Base-by-base conservation (phyloP, 768 basidiomycete species). In the Panellus pusillus region DNA sequence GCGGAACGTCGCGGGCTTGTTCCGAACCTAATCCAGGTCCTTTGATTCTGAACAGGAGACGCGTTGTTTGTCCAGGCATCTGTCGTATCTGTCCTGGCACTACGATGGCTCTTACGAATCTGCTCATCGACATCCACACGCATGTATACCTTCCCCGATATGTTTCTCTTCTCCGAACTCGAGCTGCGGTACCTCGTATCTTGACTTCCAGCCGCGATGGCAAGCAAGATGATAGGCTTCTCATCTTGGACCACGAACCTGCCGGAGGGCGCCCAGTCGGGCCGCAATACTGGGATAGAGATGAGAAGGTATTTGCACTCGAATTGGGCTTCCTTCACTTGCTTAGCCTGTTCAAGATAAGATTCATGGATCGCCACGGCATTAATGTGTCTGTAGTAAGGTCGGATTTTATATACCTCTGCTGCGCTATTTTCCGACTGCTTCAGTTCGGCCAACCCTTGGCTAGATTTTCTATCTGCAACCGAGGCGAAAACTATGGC, bases 141-240 rank as follows among this genome's bases (percentile, higher is more conserved):
- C 92, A 94, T 59, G 80, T 93, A 38, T 94, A 91, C 65, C 79
- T 91, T 17, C 89, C 91, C 2, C 79, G 88, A 31, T 93, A 94
- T 68, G 81, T 84, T 17, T 73, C 83, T 0, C 70, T 91, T 45
- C 74, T 93, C 42, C 80, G 89, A 38, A 74, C 81, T 31, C 81
- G 92, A 38, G 68, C 79, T 3, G 66, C 72, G 14, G 86, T 82
- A 1, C 90, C 91, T 19, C 79, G 84, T 37, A 91, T 92, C 59
- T 76, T 87, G 54, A 71, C 73, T 32, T 68, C 67, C 2, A 74
- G 67, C 12, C 69, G 74, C 15, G 73, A 81, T 18, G 80, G 78
- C 37, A 68, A 69, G 54, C 63, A 68, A 3, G 86, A 89, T 43
- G 87, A 93, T 35, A 77, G 91, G 14, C 71, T 91, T 1, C 64